Evolutionary conservation across 495 filamentous ascomycete genomes (phyloP).

Genomic region (Penicillium ochrochloron): DNA sequence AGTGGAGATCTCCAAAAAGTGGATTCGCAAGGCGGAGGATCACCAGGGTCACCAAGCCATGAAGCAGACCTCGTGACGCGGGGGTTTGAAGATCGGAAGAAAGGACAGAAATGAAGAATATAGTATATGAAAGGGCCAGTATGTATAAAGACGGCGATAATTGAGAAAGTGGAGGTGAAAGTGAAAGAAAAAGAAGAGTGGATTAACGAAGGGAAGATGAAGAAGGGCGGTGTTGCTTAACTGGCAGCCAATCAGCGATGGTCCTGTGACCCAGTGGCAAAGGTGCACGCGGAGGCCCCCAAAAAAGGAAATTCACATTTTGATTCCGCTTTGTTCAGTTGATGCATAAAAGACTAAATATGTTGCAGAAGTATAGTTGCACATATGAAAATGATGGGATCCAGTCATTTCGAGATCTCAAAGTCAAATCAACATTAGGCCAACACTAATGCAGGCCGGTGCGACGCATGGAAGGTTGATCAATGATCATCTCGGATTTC

Average conservation of each 20-base stretch:
- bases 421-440: conserved; percentile 1
- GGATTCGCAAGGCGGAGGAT: conserved; percentile 23
- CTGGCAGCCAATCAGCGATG: conserved; percentile 25
- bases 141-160: conserved; percentile 16
- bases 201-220: background rate
- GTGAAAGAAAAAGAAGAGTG: conserved; percentile 8
- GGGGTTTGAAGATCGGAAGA: background rate
- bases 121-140: conserved; percentile 12
- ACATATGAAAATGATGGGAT: background rate
- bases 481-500: conserved; percentile 8
- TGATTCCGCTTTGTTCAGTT: background rate
- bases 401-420: background rate
- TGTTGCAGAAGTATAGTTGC: background rate
- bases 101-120: conserved; percentile 7
- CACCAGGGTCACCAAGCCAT: conserved; percentile 21
- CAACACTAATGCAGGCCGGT: conserved; percentile 18
- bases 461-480: background rate
- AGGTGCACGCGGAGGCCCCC: background rate
- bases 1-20: conserved; percentile 28
- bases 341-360: background rate
- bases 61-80: background rate
- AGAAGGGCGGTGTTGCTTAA: conserved; percentile 1
- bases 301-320: background rate
- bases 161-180: conserved; percentile 17
- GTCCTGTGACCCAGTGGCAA: conserved; percentile 19